These are phyloP conservation scores for Mucor saturninus DNA, from an alignment of 371 early-diverging fungal genomes.

Conservation along the genomic window DNA sequence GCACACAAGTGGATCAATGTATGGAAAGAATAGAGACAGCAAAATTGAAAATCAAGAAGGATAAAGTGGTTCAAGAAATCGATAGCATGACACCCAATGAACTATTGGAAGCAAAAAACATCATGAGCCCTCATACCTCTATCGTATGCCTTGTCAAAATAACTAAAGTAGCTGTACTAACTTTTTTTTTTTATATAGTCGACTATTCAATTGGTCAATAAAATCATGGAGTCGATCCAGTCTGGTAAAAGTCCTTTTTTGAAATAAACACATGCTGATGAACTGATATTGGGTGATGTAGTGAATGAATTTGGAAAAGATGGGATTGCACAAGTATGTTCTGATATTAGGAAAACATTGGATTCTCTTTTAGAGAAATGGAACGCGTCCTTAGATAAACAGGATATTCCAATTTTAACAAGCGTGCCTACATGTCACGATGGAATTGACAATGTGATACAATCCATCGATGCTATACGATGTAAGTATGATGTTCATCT, in stretches of 20 bases:
- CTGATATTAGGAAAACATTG: slow-evolving; percentile 12
- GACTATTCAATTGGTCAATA: not conserved
- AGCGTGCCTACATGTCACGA: slow-evolving; percentile 7
- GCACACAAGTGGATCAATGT: too few species aligned
- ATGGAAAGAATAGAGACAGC: not conserved
- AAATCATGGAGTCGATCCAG: not conserved
- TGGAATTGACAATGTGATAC: slow-evolving; percentile 11
- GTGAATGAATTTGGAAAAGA: slow-evolving; percentile 5
- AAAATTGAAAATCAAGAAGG: not conserved
- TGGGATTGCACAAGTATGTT: not conserved
- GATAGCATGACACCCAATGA: not conserved
- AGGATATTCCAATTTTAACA: slow-evolving; percentile 4
- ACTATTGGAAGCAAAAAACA: not conserved
- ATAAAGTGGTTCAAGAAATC: not conserved
- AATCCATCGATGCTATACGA: slow-evolving; percentile 11
- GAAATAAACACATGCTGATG: too few species aligned
- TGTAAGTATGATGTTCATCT: not conserved
- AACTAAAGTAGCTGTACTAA: not conserved
- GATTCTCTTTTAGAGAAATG: slow-evolving; percentile 13
- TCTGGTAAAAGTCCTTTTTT: not conserved
- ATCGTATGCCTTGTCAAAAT: slow-evolving; percentile 1
- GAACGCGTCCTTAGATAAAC: not conserved
- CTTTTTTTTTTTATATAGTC: not conserved
- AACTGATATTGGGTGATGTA: not conserved
- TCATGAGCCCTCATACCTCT: slow-evolving; percentile 1